phyloP scores from a whole-genome alignment of 768 basidiomycete species.

The Boletus fagicola region DNA sequence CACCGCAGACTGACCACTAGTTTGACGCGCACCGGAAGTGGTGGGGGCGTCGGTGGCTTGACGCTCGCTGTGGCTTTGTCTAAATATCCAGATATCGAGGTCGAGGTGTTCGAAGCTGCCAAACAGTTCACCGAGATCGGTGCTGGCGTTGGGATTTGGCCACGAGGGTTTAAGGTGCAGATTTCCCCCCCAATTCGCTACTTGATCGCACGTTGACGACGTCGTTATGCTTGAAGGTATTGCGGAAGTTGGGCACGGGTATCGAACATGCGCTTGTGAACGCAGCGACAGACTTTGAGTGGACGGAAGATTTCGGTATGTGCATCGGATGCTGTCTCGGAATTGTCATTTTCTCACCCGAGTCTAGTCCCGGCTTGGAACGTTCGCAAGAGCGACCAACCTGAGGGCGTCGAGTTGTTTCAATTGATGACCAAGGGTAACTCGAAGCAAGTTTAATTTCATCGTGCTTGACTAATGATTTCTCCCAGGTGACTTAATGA shows the following conservation, averaged over 20 bases:
- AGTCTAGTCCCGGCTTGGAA: constrained; percentile 48
- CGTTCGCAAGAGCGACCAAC: constrained; percentile 62
- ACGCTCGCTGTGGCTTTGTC: constrained; percentile 37
- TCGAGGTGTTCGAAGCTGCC: constrained; percentile 56
- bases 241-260: constrained; percentile 20
- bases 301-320: constrained; percentile 26
- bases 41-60: constrained; percentile 43
- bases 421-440: constrained; percentile 56
- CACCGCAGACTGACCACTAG: not conserved
- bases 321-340: not conserved
- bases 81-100: constrained; percentile 50
- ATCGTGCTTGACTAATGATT: constrained; percentile 1
- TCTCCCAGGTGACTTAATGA: constrained; percentile 46
- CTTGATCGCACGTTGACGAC: not conserved
- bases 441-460: not conserved
- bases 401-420: constrained; percentile 52
- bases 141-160: constrained; percentile 57
- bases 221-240: constrained; percentile 13
- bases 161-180: constrained; percentile 31
- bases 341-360: not conserved
- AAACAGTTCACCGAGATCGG: constrained; percentile 51
- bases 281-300: constrained; percentile 19
- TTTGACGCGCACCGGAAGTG: constrained; percentile 24
- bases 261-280: constrained; percentile 19
- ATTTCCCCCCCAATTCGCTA: not conserved